Percentiles rank a stretch among this genome's conserved stretches.
Evolutionary conservation across 352 stramenopile genomes (phyloP).

Genomic region (Halophytophthora polymorphica): DNA sequence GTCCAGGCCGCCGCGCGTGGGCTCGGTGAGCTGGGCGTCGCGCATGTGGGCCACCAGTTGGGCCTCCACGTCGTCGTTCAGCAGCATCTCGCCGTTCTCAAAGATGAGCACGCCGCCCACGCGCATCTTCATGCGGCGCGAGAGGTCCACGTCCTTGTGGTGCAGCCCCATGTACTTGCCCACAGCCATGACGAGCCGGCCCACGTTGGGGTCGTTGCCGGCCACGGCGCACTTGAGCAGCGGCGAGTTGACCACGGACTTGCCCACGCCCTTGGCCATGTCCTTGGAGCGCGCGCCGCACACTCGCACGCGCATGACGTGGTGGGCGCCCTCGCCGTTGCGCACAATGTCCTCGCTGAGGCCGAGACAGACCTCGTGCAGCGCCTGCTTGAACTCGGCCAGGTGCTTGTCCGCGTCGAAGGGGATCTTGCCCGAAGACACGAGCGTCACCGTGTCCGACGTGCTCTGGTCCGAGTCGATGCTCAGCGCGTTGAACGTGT

Average conservation of each 20-base stretch:
- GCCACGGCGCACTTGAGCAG: conserved; percentile 98
- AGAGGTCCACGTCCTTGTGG: conserved; percentile 80
- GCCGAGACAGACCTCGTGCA: conserved; percentile 91
- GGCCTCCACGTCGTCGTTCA: conserved; percentile 90
- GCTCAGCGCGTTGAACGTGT: conserved; percentile 93
- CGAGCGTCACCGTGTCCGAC: conserved; percentile 95
- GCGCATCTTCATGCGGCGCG: conserved; percentile 76
- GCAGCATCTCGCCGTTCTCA: conserved; percentile 92
- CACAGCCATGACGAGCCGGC: conserved; percentile 93
- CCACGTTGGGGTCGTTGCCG: conserved; percentile 98
- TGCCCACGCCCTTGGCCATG: conserved; percentile 88
- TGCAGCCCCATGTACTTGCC: conserved; percentile 96
- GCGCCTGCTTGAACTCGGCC: conserved; percentile 88
- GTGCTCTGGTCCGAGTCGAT: conserved; percentile 98
- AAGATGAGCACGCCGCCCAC: conserved; percentile 94
- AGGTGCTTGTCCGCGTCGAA: conserved; percentile 74
- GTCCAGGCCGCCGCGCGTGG: conserved; percentile 73
- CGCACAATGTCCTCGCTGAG: conserved; percentile 97
- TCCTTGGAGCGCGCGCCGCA: conserved; percentile 70
- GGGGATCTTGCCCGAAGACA: conserved; percentile 93
- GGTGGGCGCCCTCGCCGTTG: conserved; percentile 97
- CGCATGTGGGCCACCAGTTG: conserved; percentile 94
- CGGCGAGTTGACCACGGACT: conserved; percentile 93
- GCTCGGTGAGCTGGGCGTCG: conserved; percentile 87
- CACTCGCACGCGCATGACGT: conserved; percentile 96